phyloP scores from a whole-genome alignment of 768 basidiomycete genomes.

The Leucosporidium scottii region DNA sequence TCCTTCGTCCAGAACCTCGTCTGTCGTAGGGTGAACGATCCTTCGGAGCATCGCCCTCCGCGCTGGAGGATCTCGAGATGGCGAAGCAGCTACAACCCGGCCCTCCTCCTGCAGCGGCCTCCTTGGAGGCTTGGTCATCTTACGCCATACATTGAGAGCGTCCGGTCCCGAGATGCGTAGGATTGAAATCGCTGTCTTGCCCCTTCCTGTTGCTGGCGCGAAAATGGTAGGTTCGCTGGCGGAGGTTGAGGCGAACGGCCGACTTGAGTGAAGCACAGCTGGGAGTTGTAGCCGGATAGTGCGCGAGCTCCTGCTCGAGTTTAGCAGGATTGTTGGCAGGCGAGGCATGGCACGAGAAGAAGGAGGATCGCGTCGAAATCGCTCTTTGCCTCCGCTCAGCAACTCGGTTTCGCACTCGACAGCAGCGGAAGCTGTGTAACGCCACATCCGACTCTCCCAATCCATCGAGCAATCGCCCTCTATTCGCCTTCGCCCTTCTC shows the following conservation, averaged over 20 bases:
- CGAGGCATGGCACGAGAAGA: too few relatives aligned
- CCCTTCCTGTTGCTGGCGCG: constrained; percentile 78
- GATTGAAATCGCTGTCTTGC: constrained; percentile 75
- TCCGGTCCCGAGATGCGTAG: constrained; percentile 75
- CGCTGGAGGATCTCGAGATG: constrained; percentile 47
- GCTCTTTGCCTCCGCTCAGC: too few relatives aligned
- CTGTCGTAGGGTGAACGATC: constrained; percentile 57
- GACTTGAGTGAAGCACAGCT: neutral
- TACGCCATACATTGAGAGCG: constrained; percentile 55
- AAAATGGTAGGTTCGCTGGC: constrained; percentile 56
- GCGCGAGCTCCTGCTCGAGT: neutral
- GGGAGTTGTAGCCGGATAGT: neutral
- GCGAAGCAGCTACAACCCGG: neutral
- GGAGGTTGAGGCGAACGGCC: neutral
- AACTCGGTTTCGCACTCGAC: too few relatives aligned
- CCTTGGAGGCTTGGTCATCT: constrained; percentile 27
- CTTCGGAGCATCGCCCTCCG: constrained; percentile 66
- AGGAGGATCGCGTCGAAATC: too few relatives aligned
- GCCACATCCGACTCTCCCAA: too few relatives aligned
- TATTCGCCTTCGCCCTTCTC: neutral
- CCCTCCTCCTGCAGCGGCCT: neutral
- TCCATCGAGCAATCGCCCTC: too few relatives aligned
- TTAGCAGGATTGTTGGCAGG: too few relatives aligned
- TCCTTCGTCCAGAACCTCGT: constrained; percentile 67
- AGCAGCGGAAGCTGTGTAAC: too few relatives aligned